These are phyloP conservation scores for Sarocladiaceae sp. DNA, from an alignment of 2,329 filamentous ascomycete genomes.

Conservation along the genomic window DNA sequence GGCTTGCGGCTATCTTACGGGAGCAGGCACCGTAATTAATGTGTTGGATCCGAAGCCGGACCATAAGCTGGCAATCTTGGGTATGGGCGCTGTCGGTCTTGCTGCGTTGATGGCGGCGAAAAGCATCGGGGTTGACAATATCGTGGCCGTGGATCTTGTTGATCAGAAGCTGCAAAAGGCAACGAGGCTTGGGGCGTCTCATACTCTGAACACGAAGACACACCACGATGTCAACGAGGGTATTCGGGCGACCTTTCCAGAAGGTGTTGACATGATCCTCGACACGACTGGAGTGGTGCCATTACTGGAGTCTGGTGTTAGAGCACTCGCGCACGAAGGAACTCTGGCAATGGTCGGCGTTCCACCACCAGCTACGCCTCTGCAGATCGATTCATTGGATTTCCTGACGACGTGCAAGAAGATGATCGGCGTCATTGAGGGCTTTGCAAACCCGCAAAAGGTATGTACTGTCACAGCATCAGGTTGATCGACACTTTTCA, in stretches of 20 bases:
- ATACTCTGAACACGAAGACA: constrained; percentile 19
- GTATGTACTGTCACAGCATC: constrained; percentile 1
- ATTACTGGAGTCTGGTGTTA: constrained; percentile 15
- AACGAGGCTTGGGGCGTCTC: constrained; percentile 25
- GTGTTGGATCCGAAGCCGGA: constrained; percentile 17
- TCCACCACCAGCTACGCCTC: constrained; percentile 12
- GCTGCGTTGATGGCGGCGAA: constrained; percentile 14
- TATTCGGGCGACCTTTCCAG: constrained; percentile 16
- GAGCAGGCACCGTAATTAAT: constrained; percentile 25
- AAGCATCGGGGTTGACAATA: constrained; percentile 9
- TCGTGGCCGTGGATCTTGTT: constrained; percentile 25
- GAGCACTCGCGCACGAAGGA: constrained; percentile 19
- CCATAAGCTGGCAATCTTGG: constrained; percentile 20
- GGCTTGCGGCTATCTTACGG: constrained; percentile 26
- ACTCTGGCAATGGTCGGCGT: constrained; percentile 21
- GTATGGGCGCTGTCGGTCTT: constrained; percentile 21
- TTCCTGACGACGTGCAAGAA: constrained; percentile 19
- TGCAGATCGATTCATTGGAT: constrained; percentile 18
- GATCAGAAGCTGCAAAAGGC: constrained; percentile 21
- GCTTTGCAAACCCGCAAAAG: constrained; percentile 14
- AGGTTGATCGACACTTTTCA: constrained; percentile 1
- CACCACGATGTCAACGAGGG: constrained; percentile 17
- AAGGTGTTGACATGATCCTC: constrained; percentile 21
- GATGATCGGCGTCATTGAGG: constrained; percentile 20
- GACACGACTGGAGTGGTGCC: constrained; percentile 19